Evolutionary conservation across 192 early-diverging fungal species (phyloP).

Genomic region (Podila clonocystis): DNA sequence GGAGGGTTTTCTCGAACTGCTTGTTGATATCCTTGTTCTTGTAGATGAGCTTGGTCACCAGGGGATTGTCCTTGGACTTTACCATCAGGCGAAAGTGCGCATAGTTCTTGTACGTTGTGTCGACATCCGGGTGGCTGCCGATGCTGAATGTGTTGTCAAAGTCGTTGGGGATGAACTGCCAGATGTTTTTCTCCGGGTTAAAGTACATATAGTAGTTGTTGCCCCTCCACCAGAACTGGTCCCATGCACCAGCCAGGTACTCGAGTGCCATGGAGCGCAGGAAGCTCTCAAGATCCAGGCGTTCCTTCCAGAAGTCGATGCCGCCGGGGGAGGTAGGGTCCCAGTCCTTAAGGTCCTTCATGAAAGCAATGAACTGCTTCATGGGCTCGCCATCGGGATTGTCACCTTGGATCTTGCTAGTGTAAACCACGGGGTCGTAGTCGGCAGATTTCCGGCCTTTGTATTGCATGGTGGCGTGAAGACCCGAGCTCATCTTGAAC

Average conservation of each 20-base stretch:
- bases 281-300: slow-evolving; percentile 36
- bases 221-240: slow-evolving; percentile 35
- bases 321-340: slow-evolving; percentile 12
- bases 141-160: slow-evolving; percentile 55
- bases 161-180: slow-evolving; percentile 49
- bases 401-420: slow-evolving; percentile 18
- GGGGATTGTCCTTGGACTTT: slow-evolving; percentile 21
- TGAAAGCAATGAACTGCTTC: slow-evolving; percentile 34
- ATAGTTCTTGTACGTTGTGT: slow-evolving; percentile 31
- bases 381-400: slow-evolving; percentile 18
- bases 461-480: slow-evolving; percentile 38
- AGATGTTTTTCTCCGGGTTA: slow-evolving; percentile 19
- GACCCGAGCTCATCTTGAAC: slow-evolving; percentile 39
- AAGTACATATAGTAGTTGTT: slow-evolving; percentile 53
- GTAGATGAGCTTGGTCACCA: slow-evolving; percentile 44
- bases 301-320: slow-evolving; percentile 23
- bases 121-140: slow-evolving; percentile 13
- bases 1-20: slow-evolving; percentile 28
- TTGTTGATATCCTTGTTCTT: slow-evolving; percentile 24
- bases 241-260: slow-evolving; percentile 51
- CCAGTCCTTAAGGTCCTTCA: slow-evolving; percentile 36
- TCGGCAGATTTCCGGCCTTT: slow-evolving; percentile 9
- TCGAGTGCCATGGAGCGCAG: slow-evolving; percentile 43
- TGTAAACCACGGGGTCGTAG: slow-evolving; percentile 42
- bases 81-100: slow-evolving; percentile 9